These are phyloP conservation scores for Colletotrichum sp. DNA, from an alignment of 2,329 filamentous ascomycete species.

Conservation along the genomic window DNA sequence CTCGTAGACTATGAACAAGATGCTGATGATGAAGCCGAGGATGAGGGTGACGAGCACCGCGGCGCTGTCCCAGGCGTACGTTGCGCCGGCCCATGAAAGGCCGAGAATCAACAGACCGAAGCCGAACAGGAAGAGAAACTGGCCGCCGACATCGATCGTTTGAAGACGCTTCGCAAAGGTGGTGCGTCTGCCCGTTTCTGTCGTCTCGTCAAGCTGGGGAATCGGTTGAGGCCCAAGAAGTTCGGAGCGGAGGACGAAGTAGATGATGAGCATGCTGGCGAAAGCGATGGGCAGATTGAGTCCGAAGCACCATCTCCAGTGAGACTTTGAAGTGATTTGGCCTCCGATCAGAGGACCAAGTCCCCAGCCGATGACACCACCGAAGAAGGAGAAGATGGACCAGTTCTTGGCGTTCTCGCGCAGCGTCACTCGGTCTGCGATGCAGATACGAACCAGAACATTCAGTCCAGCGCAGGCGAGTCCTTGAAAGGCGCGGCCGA, in stretches of 20 bases:
- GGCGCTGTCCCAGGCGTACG: constrained; percentile 55
- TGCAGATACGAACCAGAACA: constrained; percentile 65
- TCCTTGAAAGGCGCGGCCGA: constrained; percentile 69
- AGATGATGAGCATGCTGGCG: constrained; percentile 56
- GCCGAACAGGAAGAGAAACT: constrained; percentile 60
- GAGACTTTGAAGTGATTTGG: constrained; percentile 52
- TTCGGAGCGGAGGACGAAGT: constrained; percentile 62
- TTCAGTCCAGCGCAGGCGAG: constrained; percentile 65
- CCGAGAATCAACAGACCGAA: constrained; percentile 59
- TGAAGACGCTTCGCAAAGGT: constrained; percentile 50
- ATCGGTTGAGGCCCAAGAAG: constrained; percentile 58
- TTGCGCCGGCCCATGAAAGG: constrained; percentile 60
- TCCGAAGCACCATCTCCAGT: constrained; percentile 73
- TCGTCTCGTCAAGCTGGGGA: constrained; percentile 47
- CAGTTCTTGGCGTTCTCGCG: constrained; percentile 67
- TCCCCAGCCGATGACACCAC: constrained; percentile 60
- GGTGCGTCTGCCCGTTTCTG: constrained; percentile 32
- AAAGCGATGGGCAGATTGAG: constrained; percentile 64
- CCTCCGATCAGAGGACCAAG: constrained; percentile 68
- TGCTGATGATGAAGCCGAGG: constrained; percentile 45
- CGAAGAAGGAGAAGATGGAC: constrained; percentile 64
- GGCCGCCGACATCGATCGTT: constrained; percentile 62
- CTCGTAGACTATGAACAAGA: constrained; percentile 55
- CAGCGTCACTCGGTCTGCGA: constrained; percentile 68
- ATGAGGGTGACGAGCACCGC: constrained; percentile 55